These are phyloP conservation scores for Arctium minus DNA, from an alignment of 129 eudicot species.

Conservation along the genomic window DNA sequence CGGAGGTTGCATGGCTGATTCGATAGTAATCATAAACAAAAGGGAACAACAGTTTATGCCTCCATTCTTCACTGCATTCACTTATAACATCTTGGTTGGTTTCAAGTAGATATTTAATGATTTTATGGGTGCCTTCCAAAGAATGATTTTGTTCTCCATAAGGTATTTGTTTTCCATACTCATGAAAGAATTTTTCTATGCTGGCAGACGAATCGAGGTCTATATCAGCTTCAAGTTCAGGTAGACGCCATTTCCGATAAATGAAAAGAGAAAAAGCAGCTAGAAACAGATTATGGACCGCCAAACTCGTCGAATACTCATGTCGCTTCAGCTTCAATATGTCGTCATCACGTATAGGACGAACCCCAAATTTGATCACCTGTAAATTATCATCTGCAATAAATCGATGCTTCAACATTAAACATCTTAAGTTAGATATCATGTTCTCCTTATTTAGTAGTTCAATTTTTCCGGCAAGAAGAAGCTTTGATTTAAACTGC, in stretches of 20 bases:
- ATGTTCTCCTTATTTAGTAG: too few relatives aligned
- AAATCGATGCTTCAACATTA: neutral
- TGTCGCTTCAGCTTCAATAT: neutral
- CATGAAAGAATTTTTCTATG: neutral
- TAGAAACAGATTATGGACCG: neutral
- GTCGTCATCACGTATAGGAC: neutral
- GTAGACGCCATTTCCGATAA: neutral
- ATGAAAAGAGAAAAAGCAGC: neutral
- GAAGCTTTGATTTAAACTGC: too few relatives aligned
- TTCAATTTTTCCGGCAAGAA: too few relatives aligned
- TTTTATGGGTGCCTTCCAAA: neutral
- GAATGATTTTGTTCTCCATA: neutral
- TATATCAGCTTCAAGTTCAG: neutral
- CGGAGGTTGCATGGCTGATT: slow-evolving; percentile 10
- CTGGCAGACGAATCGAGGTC: neutral
- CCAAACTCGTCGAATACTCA: neutral
- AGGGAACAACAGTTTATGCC: neutral
- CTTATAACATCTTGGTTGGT: slow-evolving; percentile 10
- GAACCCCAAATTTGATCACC: slow-evolving; percentile 4
- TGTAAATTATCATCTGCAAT: slow-evolving; percentile 5
- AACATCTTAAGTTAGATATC: neutral
- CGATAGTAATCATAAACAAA: slow-evolving; percentile 1
- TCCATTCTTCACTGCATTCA: neutral
- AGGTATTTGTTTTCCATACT: neutral
- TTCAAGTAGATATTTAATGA: neutral